Conservation (phyloP, 73 alveolate species). For the Durusdinium trenchii region DNA sequence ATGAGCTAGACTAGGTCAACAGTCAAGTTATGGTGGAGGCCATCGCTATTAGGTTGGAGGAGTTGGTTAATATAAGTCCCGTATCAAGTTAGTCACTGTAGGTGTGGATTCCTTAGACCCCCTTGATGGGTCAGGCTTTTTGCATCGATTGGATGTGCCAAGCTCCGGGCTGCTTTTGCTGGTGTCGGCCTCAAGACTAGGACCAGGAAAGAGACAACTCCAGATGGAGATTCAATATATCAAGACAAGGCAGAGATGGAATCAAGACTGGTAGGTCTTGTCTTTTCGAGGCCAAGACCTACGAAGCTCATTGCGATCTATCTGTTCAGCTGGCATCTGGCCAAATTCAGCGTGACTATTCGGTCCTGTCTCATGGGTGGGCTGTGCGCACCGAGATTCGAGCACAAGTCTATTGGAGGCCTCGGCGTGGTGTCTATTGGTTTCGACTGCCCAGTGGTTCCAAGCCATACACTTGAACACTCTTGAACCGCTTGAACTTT, state of each 20-base stretch:
- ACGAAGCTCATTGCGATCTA: slow-evolving; percentile 52
- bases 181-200: background rate
- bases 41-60: too few species aligned
- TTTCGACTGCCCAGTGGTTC: too few species aligned
- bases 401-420: slow-evolving; percentile 83
- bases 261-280: background rate
- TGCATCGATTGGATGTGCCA: slow-evolving; percentile 77
- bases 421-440: background rate
- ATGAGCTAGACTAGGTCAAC: background rate
- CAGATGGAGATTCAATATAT: too few species aligned
- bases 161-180: slow-evolving; percentile 66
- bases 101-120: background rate
- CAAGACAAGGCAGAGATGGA: background rate
- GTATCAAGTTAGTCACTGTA: background rate
- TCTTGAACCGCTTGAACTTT: too few species aligned
- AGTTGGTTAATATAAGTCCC: too few species aligned
- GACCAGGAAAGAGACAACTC: background rate
- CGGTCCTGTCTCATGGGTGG: slow-evolving; percentile 65
- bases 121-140: background rate
- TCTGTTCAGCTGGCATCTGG: slow-evolving; percentile 52
- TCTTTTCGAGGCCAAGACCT: slow-evolving; percentile 39
- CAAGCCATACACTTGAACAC: too few species aligned
- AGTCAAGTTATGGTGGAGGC: too few species aligned
- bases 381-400: background rate
- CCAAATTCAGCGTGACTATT: background rate